These are phyloP conservation scores for Linum usitatissimum DNA, from an alignment of 345 rosid species.

Conservation along the genomic window DNA sequence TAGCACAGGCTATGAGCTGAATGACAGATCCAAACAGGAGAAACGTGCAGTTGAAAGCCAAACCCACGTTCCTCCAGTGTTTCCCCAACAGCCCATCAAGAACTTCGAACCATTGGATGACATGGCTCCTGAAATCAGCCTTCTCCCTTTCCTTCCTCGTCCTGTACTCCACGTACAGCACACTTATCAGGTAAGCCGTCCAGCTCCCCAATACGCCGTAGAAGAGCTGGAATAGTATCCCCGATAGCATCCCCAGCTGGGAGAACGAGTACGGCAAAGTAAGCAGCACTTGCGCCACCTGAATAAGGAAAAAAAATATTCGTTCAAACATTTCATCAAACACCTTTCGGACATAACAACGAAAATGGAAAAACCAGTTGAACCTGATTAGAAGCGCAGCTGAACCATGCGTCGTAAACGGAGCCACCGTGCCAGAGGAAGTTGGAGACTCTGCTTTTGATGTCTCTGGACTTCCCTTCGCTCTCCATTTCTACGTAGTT, in stretches of 20 bases:
- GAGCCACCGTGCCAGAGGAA: constrained; percentile 98
- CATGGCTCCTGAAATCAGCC: constrained; percentile 95
- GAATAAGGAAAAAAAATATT: constrained; percentile 6
- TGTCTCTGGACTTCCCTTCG: constrained; percentile 47
- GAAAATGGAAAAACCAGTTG: not conserved
- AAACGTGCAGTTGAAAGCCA: constrained; percentile 98
- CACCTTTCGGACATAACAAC: not conserved
- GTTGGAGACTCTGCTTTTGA: constrained; percentile 55
- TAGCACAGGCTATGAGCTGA: constrained; percentile 99
- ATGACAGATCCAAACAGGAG: constrained; percentile 99
- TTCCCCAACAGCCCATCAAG: constrained; percentile 97
- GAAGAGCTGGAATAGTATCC: constrained; percentile 84
- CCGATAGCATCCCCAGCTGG: constrained; percentile 95
- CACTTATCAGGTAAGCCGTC: constrained; percentile 93
- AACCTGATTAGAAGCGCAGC: constrained; percentile 98
- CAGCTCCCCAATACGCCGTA: constrained; percentile 91
- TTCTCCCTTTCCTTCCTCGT: constrained; percentile 93
- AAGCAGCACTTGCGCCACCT: constrained; percentile 99
- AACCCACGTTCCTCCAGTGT: constrained; percentile 98
- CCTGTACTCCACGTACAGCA: constrained; percentile 92
- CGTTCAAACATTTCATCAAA: not conserved
- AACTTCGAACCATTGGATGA: constrained; percentile 99
- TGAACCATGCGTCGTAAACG: constrained; percentile 96
- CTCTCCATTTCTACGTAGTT: constrained; percentile 93
- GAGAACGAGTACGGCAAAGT: constrained; percentile 96